phyloP scores from a whole-genome alignment of 768 basidiomycete species.

The Mycena indigotica region DNA sequence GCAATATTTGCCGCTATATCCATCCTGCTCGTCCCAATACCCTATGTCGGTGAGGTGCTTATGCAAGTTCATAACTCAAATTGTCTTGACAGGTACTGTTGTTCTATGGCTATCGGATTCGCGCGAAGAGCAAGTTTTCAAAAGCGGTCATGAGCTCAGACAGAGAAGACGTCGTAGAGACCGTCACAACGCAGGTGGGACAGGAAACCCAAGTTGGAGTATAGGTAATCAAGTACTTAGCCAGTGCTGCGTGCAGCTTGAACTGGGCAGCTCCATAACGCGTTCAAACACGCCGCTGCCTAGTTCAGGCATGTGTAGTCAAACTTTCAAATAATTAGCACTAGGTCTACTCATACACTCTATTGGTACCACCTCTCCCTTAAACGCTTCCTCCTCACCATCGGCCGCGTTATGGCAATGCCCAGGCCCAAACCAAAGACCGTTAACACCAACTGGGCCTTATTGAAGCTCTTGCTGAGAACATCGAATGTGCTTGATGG shows the following conservation, averaged over 20 bases:
- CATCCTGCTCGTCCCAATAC: constrained; percentile 58
- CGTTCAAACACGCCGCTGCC: no score
- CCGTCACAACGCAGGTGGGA: neutral
- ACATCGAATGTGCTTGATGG: constrained; percentile 94
- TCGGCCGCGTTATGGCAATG: constrained; percentile 81
- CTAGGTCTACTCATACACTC: no score
- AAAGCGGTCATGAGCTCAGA: constrained; percentile 34
- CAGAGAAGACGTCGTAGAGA: neutral
- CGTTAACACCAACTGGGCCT: constrained; percentile 85
- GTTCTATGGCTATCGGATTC: constrained; percentile 45
- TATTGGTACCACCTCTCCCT: constrained; percentile 74
- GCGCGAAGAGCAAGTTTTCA: constrained; percentile 44
- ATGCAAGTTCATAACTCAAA: neutral
- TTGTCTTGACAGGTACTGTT: constrained; percentile 38
- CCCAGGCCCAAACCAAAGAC: constrained; percentile 69
- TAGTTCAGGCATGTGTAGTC: no score
- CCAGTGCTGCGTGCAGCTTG: no score
- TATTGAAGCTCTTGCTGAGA: constrained; percentile 90
- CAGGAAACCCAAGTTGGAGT: no score
- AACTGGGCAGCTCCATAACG: no score
- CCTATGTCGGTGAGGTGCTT: constrained; percentile 46
- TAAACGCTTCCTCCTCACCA: constrained; percentile 70
- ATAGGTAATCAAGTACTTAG: no score
- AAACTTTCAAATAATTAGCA: no score
- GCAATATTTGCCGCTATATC: constrained; percentile 59